Conservation (phyloP, 208 protist species). For the Tritrichomonas musculus region DNA sequence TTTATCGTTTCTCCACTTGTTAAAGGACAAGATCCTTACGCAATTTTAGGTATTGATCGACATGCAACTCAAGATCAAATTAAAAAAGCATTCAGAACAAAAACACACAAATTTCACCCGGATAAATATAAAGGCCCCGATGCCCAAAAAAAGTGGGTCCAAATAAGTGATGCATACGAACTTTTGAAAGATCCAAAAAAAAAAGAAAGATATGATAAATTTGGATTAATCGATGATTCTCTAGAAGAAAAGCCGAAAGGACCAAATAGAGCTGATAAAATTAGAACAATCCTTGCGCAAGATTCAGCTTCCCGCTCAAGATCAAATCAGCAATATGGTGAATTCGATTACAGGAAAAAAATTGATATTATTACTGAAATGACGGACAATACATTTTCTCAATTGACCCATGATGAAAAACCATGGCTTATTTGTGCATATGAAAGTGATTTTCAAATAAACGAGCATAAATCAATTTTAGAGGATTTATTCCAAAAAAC, state of each 20-base stretch:
- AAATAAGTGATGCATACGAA: conserved; percentile 27
- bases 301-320: background rate
- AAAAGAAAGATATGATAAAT: background rate
- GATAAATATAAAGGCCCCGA: background rate
- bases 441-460: background rate
- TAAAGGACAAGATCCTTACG: conserved; percentile 26
- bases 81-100: background rate
- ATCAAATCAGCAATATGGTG: background rate
- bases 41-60: background rate
- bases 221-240: background rate
- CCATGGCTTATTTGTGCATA: background rate
- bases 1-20: background rate
- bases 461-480: background rate
- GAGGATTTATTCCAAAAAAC: conserved; percentile 30
- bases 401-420: background rate
- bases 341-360: background rate
- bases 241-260: background rate
- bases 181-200: background rate
- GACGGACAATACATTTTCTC: background rate
- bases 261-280: background rate
- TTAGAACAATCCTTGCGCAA: background rate
- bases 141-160: background rate
- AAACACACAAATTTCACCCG: background rate
- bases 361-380: background rate
- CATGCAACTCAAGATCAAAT: background rate